Evolutionary conservation across 2,329 filamentous ascomycete genomes (phyloP).

Genomic region (Penicillium sp.): DNA sequence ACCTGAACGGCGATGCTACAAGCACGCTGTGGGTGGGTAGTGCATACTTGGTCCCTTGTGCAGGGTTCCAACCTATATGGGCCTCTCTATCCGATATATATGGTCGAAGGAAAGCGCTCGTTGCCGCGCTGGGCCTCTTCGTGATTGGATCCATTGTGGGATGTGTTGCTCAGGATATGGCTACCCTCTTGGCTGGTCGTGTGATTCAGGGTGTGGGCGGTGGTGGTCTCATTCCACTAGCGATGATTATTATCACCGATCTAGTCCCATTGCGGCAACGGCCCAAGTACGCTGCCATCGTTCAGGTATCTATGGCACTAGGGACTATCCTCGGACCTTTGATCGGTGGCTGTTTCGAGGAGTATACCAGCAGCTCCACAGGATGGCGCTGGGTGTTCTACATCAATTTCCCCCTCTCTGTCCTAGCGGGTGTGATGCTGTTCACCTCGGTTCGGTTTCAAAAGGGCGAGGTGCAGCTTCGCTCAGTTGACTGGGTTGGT

Average conservation of each 20-base stretch:
- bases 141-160: slow-evolving; percentile 8
- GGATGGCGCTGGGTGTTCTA: slow-evolving; percentile 12
- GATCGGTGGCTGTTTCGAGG: slow-evolving; percentile 5
- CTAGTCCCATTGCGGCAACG: background rate
- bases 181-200: background rate
- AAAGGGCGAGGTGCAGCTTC: slow-evolving; percentile 8
- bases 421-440: background rate
- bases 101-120: slow-evolving; percentile 5
- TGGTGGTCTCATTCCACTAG: background rate
- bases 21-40: slow-evolving; percentile 9
- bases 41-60: slow-evolving; percentile 7
- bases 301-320: background rate
- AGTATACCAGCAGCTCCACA: background rate
- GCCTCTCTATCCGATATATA: slow-evolving; percentile 5
- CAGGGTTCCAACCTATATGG: slow-evolving; percentile 5
- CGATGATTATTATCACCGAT: background rate
- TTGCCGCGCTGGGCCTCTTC: slow-evolving; percentile 4
- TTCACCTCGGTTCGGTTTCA: slow-evolving; percentile 3
- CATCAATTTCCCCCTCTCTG: slow-evolving; percentile 6
- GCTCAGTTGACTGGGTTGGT: slow-evolving; percentile 41
- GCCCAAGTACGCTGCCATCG: background rate
- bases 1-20: slow-evolving; percentile 5
- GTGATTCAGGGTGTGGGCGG: background rate
- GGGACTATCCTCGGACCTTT: slow-evolving; percentile 8
- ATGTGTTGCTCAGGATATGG: slow-evolving; percentile 1